phyloP scores from a whole-genome alignment of 176 grass and related monocot genomes.

The Oropetium thomaeum region DNA sequence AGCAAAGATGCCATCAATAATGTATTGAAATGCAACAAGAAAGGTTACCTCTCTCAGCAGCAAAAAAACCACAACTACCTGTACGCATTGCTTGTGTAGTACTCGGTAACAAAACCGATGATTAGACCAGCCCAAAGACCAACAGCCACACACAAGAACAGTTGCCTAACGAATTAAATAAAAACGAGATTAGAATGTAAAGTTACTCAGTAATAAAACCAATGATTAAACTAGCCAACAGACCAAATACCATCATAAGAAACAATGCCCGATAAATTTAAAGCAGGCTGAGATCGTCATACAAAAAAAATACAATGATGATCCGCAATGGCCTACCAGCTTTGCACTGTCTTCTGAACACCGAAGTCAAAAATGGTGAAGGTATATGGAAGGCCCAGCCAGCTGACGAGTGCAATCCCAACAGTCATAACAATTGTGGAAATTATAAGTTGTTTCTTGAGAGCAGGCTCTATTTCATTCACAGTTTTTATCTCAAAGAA shows the following conservation, averaged over 20 bases:
- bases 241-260: conserved; percentile 31
- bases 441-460: conserved; percentile 50
- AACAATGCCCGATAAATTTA: conserved; percentile 20
- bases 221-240: conserved; percentile 30
- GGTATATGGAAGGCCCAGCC: conserved; percentile 38
- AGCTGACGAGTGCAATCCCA: conserved; percentile 42
- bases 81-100: conserved; percentile 64
- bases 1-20: background rate
- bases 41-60: no score
- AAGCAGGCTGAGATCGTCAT: background rate
- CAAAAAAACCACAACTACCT: conserved; percentile 29
- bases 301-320: background rate
- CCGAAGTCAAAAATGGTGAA: conserved; percentile 49
- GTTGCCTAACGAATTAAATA: conserved; percentile 39
- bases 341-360: conserved; percentile 36
- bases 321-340: conserved; percentile 28
- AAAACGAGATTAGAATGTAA: conserved; percentile 4
- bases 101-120: conserved; percentile 59
- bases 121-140: conserved; percentile 63
- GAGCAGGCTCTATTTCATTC: conserved; percentile 43
- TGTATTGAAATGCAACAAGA: background rate
- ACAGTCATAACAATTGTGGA: conserved; percentile 43
- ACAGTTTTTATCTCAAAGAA: conserved; percentile 45
- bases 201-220: conserved; percentile 5
- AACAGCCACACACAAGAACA: conserved; percentile 59